Base-by-base conservation (phyloP, 2,329 filamentous ascomycete genomes). In the Clonostachys rhizophaga region DNA sequence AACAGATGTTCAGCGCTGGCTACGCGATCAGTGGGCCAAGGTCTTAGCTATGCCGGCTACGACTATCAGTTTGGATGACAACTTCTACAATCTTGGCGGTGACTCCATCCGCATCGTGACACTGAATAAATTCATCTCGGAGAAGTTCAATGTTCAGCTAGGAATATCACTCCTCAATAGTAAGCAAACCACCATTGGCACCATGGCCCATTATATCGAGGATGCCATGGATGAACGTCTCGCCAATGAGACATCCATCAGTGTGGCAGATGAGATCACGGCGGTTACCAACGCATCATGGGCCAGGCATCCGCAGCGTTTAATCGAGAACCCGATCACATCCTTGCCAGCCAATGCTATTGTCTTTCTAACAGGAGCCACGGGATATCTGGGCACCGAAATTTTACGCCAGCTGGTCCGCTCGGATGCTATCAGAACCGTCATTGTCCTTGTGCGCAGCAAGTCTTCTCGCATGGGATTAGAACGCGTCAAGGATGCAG, bases 281-380 rank as follows among this genome's bases (percentile, higher is more conserved):
- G 5, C 42, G 10, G 16, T 33, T 6, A 24, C n/a, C 17, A 30
- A 24, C 13, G 4, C 42, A 10, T 30, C 24, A 30, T 30, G 24
- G 24, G 24, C 24, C 16, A 24, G 40, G 40, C 16, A 17, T 11
- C 16, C 24, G 11, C 18, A 24, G 13, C 40, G 16, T 5, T 24
- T 20, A 6, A 5, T 33, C 17, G 42, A 24, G 30, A 34, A 34
- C 10, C 42, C 42, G 13, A 11, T 24, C 7, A 13, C 42, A 16
- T 7, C 42, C 17, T 16, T 43, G 11, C 42, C 24, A 13, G 4
- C 6, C 5, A 9, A 45, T 11, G 30, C 43, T 11, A 89, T 84
- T 1, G 76, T 91, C 14, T 86, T 96, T 64, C 69, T 95, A 9
- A 95, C 91, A 6, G 91, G 91, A 39, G 89, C 87, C 4, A 95